A percentile compares a stretch with the other conserved stretches of the same genome.
Conservation (phyloP, 768 basidiomycete genomes). For the Serpula lacrymans region DNA sequence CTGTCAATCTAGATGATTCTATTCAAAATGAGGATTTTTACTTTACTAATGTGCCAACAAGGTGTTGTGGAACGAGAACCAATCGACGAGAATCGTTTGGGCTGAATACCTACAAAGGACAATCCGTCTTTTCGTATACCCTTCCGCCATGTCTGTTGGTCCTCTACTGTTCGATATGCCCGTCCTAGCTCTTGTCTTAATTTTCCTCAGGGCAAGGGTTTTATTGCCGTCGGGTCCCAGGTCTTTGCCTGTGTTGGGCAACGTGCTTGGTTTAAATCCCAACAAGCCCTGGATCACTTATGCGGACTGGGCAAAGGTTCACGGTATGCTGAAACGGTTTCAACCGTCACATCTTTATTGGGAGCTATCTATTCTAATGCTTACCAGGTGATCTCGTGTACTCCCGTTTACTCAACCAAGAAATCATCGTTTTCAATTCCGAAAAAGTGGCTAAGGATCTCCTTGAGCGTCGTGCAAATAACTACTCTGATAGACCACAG, state of each 20-base stretch:
- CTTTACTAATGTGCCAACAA: no score
- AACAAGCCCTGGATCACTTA: conserved; percentile 26
- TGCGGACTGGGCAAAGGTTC: conserved; percentile 17
- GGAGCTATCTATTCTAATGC: not conserved
- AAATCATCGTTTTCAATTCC: conserved; percentile 41
- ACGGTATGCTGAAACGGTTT: no score
- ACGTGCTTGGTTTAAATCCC: conserved; percentile 39
- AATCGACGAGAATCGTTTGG: no score
- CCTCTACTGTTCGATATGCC: no score
- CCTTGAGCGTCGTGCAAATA: conserved; percentile 39
- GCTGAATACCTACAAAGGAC: no score
- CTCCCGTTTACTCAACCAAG: conserved; percentile 37
- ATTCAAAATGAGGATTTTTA: no score
- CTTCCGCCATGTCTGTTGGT: no score
- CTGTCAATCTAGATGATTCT: no score
- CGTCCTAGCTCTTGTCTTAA: no score
- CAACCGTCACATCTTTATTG: not conserved
- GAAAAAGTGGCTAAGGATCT: conserved; percentile 35
- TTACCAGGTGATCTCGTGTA: conserved; percentile 39
- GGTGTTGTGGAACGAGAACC: no score
- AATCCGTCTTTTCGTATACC: no score
- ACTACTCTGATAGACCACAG: conserved; percentile 38
- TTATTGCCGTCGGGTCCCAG: conserved; percentile 51
- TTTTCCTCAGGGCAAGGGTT: no score
- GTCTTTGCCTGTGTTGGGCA: conserved; percentile 43